Base-by-base conservation (phyloP, 345 rosid genomes). In the Brassica incana region DNA sequence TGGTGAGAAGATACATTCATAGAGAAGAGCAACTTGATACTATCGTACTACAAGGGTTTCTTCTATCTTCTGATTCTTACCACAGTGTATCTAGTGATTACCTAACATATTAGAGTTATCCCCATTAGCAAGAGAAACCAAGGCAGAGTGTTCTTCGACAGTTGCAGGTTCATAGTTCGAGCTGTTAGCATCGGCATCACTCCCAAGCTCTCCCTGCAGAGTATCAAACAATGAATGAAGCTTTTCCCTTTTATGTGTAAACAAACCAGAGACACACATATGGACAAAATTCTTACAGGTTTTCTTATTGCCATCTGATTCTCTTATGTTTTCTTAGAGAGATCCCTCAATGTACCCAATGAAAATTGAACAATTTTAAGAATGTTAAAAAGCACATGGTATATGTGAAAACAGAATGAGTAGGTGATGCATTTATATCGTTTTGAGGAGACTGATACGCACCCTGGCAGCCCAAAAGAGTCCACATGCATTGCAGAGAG, bases 401-500 rank as follows among this genome's bases (percentile, higher is more conserved):
- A 73, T 40, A 72, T 30, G 60, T 5, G 35, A 52, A 33, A 15
- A 69, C 1, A 20, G 12, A 10, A 61, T 32, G 64, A 50, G 30
- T 27, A 79, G 25, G 35, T 76, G n/a, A 68, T 59, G 74, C 23
- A 18, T n/a, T 52, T 65, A 65, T 71, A 77, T 77, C 45, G 35
- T 2, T 71, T 38, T 50, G 58, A 25, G 58, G 43, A 70, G 67
- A 56, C 40, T 65, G 8, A 80, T 65, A 83, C 90, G 10, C 30
- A 95, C 99, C 93, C 91, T 91, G 78, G 88, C 88, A 40, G 93
- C 90, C 98, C 98, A 95, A 80, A 90, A 91, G 15, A 95, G 97
- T 38, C 99, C 99, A 84, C 20, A 18, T 18, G 20, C 20, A 18
- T 18, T 0, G 20, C 20, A 18, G 20, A 18, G 20, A 18, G 20